Conservation (phyloP, 2,329 filamentous ascomycete genomes). For the Pseudocercospora cruenta region DNA sequence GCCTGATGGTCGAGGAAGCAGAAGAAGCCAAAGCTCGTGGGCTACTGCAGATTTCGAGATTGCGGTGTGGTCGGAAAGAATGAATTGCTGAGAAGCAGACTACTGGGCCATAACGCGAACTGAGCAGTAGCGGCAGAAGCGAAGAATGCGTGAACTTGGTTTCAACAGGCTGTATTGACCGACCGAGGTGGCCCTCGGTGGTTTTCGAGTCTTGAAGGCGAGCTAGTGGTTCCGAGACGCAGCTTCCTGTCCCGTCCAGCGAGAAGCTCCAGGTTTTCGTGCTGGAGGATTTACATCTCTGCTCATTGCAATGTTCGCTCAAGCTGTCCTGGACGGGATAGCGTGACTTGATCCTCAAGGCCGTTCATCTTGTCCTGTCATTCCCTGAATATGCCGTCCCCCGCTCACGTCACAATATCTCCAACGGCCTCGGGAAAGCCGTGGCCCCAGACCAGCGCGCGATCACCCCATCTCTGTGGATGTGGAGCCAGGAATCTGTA, state of each 20-base stretch:
- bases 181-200: too few relatives aligned
- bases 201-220: too few relatives aligned
- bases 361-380: background rate
- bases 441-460: slow-evolving; percentile 76
- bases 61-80: too few relatives aligned
- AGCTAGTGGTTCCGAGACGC: too few relatives aligned
- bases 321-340: background rate
- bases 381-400: background rate
- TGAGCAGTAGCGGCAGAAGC: too few relatives aligned
- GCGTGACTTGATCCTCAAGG: background rate
- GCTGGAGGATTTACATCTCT: background rate
- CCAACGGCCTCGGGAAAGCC: slow-evolving; percentile 76
- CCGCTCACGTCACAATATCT: background rate
- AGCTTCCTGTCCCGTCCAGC: too few relatives aligned
- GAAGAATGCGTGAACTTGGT: too few relatives aligned
- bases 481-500: slow-evolving; percentile 83
- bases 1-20: background rate
- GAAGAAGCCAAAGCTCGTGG: background rate
- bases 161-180: too few relatives aligned
- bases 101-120: background rate
- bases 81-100: background rate
- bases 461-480: slow-evolving; percentile 75
- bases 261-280: too few relatives aligned
- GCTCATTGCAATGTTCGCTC: background rate
- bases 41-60: too few relatives aligned